Evolutionary conservation across 1,284 basidiomycete genomes (phyloP).

Genomic region (Tremellales sp.): DNA sequence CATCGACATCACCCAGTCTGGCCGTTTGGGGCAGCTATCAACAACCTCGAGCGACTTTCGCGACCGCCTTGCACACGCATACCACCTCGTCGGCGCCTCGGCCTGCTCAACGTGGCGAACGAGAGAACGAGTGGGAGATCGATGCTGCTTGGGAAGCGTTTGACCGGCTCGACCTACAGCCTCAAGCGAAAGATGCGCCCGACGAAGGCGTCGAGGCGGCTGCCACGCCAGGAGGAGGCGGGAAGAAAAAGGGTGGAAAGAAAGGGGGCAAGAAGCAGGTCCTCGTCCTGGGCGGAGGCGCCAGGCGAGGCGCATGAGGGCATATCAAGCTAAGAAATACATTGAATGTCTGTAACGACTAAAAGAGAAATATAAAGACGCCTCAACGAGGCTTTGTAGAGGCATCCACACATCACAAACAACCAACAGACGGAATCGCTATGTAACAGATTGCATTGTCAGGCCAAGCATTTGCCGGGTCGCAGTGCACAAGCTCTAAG

Average conservation of each 20-base stretch:
- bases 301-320: slow-evolving; percentile 18
- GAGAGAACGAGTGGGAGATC: slow-evolving; percentile 67
- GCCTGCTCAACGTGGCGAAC: slow-evolving; percentile 29
- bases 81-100: slow-evolving; percentile 14
- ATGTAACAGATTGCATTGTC: no score
- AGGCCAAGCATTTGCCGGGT: no score
- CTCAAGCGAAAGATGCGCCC: background rate
- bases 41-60: slow-evolving; percentile 22
- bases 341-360: no score
- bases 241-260: slow-evolving; percentile 43
- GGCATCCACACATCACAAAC: background rate
- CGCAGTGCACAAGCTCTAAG: no score
- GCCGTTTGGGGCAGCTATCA: slow-evolving; percentile 14
- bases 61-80: slow-evolving; percentile 25
- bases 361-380: background rate
- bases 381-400: background rate
- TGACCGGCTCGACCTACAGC: slow-evolving; percentile 49
- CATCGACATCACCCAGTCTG: slow-evolving; percentile 24
- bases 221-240: slow-evolving; percentile 2
- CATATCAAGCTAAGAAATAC: no score
- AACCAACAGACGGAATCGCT: background rate
- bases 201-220: background rate
- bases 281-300: slow-evolving; percentile 62
- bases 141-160: slow-evolving; percentile 77
- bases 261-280: slow-evolving; percentile 56